phyloP scores from a whole-genome alignment of 148 eudicot genomes.

The Cornus florida region DNA sequence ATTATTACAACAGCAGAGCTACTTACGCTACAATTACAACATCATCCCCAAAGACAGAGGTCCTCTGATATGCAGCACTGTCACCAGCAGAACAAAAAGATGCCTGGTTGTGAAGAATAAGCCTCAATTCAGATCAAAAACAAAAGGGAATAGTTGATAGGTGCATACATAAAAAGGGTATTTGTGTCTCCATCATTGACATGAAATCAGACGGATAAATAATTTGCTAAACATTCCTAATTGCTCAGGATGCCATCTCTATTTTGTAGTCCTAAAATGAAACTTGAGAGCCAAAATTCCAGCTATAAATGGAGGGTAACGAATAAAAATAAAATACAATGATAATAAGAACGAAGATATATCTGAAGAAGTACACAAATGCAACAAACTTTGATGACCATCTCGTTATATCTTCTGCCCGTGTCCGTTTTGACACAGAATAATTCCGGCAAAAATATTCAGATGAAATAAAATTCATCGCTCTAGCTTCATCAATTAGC shows the following conservation, averaged over 20 bases:
- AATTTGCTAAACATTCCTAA: neutral
- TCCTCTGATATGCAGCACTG: constrained; percentile 72
- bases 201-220: neutral
- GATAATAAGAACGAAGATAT: neutral
- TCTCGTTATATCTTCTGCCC: neutral
- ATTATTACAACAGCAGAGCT: neutral
- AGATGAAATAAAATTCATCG: too few species aligned
- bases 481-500: neutral
- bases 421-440: neutral
- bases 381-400: neutral
- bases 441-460: neutral
- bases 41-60: constrained; percentile 77
- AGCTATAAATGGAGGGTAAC: neutral
- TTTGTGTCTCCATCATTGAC: neutral
- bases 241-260: neutral
- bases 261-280: neutral
- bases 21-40: constrained; percentile 98
- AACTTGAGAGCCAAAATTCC: too few species aligned
- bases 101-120: constrained; percentile 42
- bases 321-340: neutral
- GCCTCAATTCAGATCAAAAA: neutral
- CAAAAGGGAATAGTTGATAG: neutral
- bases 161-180: neutral
- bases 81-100: constrained; percentile 79
- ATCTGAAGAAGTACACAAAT: neutral